Evolutionary conservation across 192 early-diverging fungal species (phyloP), one percentile per base, ranked within the genome.

Genomic region (Podila horticola): DNA sequence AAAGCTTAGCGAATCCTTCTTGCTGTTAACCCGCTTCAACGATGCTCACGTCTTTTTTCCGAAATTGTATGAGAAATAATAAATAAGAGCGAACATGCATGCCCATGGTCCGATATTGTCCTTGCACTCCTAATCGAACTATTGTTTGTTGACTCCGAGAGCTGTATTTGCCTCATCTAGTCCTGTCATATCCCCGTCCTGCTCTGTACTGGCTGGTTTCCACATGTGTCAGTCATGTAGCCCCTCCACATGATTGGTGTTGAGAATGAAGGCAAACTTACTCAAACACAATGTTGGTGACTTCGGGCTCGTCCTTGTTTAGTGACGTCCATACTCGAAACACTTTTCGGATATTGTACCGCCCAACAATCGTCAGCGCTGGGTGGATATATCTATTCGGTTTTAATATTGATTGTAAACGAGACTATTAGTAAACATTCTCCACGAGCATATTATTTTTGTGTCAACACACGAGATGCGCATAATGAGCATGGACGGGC

Each of bases 331-430:
- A 82, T 49, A 75, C 86, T 36, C 87, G 69, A 69, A 75, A 84
- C 22, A 84, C 83, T 52, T 87, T 82, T 62, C 82, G 84, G 48
- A 90, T 90, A 57, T 88, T 87, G 20, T 81, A 63, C 17, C 74
- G 65, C 15, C 88, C 87, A 49, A 86, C 67, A 33, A 84, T 75
- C 2, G 77, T 88, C 57, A 90, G 67, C 13, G 86, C 61, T 48
- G 88, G 88, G 26, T 86, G 86, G 12, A 75, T 69, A 48, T 88
- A 81, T 69, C 76, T 79, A 75, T 17, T 33, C 10, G 4, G 22
- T 34, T 29, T 3, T 33, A 26, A 26, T 29, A 11, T 22, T 22
- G 20, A 13, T 13, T 68, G 52, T 57, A 33, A 24, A 38, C 65
- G 20, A 51, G 52, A 2, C 20, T 26, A 24, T 55, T 55, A 22